These are phyloP conservation scores for Sanghuangporus baumii DNA, from an alignment of 1,284 basidiomycete genomes.

Conservation along the genomic window DNA sequence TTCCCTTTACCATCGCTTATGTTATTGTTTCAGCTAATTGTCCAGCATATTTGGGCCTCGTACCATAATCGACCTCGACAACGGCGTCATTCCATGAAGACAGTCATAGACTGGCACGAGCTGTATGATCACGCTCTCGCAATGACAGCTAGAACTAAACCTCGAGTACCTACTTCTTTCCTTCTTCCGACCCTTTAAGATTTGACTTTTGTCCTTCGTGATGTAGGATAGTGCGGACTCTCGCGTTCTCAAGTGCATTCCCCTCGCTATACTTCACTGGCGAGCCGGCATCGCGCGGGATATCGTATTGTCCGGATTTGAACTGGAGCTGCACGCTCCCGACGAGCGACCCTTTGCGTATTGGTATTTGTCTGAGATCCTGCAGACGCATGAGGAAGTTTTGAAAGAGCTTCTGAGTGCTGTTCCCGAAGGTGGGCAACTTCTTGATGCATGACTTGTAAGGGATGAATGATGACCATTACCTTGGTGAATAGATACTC, in stretches of 20 bases:
- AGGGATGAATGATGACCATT: background rate
- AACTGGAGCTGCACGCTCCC: constrained; percentile 64
- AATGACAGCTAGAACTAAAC: constrained; percentile 31
- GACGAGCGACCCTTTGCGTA: constrained; percentile 69
- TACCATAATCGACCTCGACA: constrained; percentile 67
- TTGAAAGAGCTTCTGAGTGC: constrained; percentile 43
- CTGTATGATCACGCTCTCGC: constrained; percentile 44
- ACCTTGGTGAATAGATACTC: background rate
- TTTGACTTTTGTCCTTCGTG: background rate
- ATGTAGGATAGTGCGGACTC: constrained; percentile 21
- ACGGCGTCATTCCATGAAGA: constrained; percentile 58
- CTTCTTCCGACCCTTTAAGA: background rate
- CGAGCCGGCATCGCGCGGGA: constrained; percentile 59
- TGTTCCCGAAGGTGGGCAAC: constrained; percentile 34
- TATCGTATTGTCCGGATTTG: constrained; percentile 69
- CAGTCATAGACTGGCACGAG: constrained; percentile 56
- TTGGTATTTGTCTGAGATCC: constrained; percentile 58
- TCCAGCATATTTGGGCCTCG: constrained; percentile 49
- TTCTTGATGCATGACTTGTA: background rate
- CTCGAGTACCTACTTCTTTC: constrained; percentile 21
- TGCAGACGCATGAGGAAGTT: constrained; percentile 48
- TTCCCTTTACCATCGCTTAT: background rate
- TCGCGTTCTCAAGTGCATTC: constrained; percentile 35
- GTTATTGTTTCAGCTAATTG: constrained; percentile 40
- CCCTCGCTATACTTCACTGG: constrained; percentile 47